Evolutionary conservation across 352 stramenopile genomes (phyloP), one percentile per base, ranked within the genome.

Genomic region (Phytophthora sp.): DNA sequence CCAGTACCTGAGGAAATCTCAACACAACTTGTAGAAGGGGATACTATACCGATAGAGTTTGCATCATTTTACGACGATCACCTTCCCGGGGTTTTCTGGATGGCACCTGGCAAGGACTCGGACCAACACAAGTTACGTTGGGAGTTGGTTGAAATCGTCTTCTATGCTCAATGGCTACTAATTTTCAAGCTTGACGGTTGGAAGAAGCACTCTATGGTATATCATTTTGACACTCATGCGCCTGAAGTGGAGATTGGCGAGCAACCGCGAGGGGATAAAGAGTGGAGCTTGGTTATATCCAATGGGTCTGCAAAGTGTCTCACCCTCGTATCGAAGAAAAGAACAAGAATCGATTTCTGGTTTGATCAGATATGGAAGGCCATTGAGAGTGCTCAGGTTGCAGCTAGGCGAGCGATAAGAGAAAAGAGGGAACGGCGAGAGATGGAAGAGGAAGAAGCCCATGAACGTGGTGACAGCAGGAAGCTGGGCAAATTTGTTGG

Each of bases 271-370:
- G 68, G 57, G 24, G 57, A 79, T 1, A 72, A 81, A 27, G 68
- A 87, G 49, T 84, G 76, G 78, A 73, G 62, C 21, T 66, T 87
- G 50, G 47, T 80, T 2, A 51, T 87, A 50, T 69, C 58, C 2
- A 31, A 35, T 24, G 51, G 27, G 24, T 46, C 27, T 30, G 33
- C 18, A 26, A 16, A 20, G 13, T 36, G 20, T 13, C 42, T 76
- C 11, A 68, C 57, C 5, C 44, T 86, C 1, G 65, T 82, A 52
- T 79, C 77, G 3, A 78, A 75, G 42, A 80, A 79, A 35, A 56
- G 78, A 44, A 74, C 73, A 23, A 74, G 78, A 59, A 78, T 87
- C 30, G 78, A 87, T 26, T 87, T 78, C 49, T 87, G 76, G 78
- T 87, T 74, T 66, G 78, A 87, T 66, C 73, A 84, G 71, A 68